Conservation (phyloP, 148 eudicot genomes). For the Drosera capensis region DNA sequence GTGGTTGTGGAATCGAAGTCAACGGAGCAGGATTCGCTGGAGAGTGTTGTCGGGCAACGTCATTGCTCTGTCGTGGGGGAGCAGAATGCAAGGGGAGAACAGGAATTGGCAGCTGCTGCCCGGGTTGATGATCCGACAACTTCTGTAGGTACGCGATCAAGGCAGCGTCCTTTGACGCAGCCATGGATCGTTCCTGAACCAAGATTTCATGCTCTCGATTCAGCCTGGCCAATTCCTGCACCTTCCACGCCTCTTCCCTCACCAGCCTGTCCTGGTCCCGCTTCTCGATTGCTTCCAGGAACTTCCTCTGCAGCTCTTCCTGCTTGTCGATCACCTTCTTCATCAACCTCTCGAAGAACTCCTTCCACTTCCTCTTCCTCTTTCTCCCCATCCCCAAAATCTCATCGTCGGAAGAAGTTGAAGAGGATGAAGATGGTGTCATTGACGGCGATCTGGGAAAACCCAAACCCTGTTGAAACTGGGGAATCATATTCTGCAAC, state of each 20-base stretch:
- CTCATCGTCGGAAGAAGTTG: conserved; percentile 79
- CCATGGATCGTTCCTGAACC: conserved; percentile 56
- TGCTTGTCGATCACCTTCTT: conserved; percentile 61
- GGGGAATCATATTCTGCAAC: too few species aligned
- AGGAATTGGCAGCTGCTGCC: too few species aligned
- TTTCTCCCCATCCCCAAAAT: conserved; percentile 27
- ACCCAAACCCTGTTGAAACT: too few species aligned
- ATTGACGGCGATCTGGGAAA: conserved; percentile 1
- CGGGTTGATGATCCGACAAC: conserved; percentile 53
- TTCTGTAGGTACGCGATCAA: conserved; percentile 52
- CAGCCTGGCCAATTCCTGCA: conserved; percentile 50
- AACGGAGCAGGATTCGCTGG: not conserved
- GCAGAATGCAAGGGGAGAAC: not conserved
- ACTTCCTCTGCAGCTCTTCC: conserved; percentile 53
- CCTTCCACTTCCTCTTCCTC: conserved; percentile 77
- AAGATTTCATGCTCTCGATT: conserved; percentile 55
- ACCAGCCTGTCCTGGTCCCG: conserved; percentile 52
- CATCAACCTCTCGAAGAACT: conserved; percentile 49
- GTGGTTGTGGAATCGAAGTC: conserved; percentile 1
- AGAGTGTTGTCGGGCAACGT: not conserved
- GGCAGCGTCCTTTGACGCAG: conserved; percentile 74
- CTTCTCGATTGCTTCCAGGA: conserved; percentile 55
- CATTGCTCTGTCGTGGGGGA: not conserved
- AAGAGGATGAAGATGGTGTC: conserved; percentile 40
- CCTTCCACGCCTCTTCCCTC: conserved; percentile 77